Conservation (phyloP, 2,329 filamentous ascomycete species). For the Lachnellula cervina region DNA sequence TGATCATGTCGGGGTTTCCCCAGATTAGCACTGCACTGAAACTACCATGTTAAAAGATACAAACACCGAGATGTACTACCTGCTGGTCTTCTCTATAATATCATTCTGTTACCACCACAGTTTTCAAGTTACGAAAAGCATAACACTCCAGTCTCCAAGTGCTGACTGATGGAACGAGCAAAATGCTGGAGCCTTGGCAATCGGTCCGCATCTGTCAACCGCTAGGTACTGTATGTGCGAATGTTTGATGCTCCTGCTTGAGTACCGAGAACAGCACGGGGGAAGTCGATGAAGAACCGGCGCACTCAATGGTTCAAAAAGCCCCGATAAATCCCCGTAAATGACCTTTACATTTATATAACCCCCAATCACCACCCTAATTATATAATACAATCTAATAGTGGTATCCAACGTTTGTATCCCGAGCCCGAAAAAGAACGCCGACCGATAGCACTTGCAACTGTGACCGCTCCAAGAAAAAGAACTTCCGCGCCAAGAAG, state of each 20-base stretch:
- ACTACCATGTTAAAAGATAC: background rate
- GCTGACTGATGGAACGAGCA: background rate
- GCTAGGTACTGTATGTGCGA: background rate
- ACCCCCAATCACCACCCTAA: background rate
- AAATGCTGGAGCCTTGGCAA: constrained; percentile 7
- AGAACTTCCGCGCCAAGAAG: background rate
- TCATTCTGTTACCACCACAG: background rate
- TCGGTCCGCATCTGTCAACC: background rate
- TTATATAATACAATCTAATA: background rate
- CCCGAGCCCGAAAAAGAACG: background rate
- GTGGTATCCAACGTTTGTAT: background rate
- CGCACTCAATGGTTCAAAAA: background rate
- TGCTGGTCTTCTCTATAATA: background rate
- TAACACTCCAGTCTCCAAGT: background rate
- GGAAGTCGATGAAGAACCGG: background rate
- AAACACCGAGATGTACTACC: too few relatives aligned
- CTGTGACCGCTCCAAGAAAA: background rate
- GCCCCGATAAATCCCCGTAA: background rate
- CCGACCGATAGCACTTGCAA: background rate
- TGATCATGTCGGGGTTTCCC: background rate
- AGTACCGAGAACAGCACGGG: background rate
- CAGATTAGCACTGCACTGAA: background rate
- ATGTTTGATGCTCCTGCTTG: background rate
- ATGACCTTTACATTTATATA: background rate
- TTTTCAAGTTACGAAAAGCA: background rate